phyloP scores from a whole-genome alignment of 345 rosid genomes.

The Moringa oleifera region DNA sequence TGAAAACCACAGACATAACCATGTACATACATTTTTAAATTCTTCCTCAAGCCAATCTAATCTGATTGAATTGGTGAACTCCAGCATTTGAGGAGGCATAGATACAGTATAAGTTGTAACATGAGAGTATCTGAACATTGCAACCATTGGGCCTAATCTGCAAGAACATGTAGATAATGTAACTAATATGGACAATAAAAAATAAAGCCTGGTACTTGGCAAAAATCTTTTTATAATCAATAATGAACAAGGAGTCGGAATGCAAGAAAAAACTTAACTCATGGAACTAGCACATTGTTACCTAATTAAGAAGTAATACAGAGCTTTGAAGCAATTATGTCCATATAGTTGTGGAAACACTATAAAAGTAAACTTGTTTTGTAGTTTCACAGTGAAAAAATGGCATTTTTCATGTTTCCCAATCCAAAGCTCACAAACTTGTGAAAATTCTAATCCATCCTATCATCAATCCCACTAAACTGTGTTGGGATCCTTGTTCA shows the following conservation, averaged over 20 bases:
- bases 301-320: neutral
- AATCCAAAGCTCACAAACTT: neutral
- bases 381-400: too few species aligned
- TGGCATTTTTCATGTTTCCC: neutral
- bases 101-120: slow-evolving; percentile 64
- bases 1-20: neutral
- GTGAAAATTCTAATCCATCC: neutral
- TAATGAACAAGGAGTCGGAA: too few species aligned
- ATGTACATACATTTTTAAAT: slow-evolving; percentile 40
- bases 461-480: too few species aligned
- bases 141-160: slow-evolving; percentile 86
- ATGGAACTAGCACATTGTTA: neutral
- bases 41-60: slow-evolving; percentile 55
- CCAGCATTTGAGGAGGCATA: slow-evolving; percentile 68
- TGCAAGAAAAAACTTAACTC: too few species aligned
- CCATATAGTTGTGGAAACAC: neutral
- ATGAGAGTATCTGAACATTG: slow-evolving; percentile 79
- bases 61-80: slow-evolving; percentile 46
- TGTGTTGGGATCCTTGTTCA: too few species aligned
- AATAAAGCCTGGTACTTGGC: too few species aligned
- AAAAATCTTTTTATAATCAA: too few species aligned
- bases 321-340: neutral
- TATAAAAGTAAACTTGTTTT: too few species aligned
- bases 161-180: slow-evolving; percentile 9
- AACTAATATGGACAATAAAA: neutral